Evolutionary conservation across 208 protist species (phyloP).

Genomic region (Leishmania major): DNA sequence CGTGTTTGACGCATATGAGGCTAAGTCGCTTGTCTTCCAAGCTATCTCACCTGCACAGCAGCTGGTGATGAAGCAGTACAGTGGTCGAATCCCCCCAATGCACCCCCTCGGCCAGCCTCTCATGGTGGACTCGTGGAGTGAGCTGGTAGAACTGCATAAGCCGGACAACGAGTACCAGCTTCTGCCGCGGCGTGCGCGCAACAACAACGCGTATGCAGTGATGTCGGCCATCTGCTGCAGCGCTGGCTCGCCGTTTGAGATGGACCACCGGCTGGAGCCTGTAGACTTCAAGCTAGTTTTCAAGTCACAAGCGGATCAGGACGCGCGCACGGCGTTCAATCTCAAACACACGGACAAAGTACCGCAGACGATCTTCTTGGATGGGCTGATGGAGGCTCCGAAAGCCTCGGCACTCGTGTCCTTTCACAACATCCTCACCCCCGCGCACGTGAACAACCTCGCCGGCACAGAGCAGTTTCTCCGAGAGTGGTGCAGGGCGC

Average conservation of each 20-base stretch:
- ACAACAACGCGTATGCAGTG: constrained; percentile 73
- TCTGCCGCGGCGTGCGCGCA: constrained; percentile 74
- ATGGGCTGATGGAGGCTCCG: constrained; percentile 72
- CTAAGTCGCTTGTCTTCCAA: constrained; percentile 89
- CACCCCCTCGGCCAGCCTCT: constrained; percentile 83
- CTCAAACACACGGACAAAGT: constrained; percentile 68
- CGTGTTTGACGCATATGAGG: constrained; percentile 91
- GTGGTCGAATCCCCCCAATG: constrained; percentile 62
- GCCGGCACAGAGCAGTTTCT: constrained; percentile 71
- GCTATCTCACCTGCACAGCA: constrained; percentile 80
- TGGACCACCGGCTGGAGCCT: constrained; percentile 86
- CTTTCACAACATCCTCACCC: constrained; percentile 58
- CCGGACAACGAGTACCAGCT: constrained; percentile 85
- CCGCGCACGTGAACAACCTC: constrained; percentile 66
- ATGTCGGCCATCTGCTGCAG: constrained; percentile 78
- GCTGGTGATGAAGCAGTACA: constrained; percentile 67
- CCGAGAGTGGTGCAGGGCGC: constrained; percentile 58
- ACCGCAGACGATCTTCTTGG: constrained; percentile 71
- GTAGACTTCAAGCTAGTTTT: constrained; percentile 89
- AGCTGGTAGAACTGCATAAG: constrained; percentile 69
- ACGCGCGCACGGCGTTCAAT: constrained; percentile 82
- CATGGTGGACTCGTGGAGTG: constrained; percentile 77
- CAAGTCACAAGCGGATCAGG: constrained; percentile 63
- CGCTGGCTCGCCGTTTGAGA: constrained; percentile 81
- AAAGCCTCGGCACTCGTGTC: constrained; percentile 66